Base-by-base conservation (phyloP, 2,329 filamentous ascomycete genomes). In the Aspergillus tanneri region DNA sequence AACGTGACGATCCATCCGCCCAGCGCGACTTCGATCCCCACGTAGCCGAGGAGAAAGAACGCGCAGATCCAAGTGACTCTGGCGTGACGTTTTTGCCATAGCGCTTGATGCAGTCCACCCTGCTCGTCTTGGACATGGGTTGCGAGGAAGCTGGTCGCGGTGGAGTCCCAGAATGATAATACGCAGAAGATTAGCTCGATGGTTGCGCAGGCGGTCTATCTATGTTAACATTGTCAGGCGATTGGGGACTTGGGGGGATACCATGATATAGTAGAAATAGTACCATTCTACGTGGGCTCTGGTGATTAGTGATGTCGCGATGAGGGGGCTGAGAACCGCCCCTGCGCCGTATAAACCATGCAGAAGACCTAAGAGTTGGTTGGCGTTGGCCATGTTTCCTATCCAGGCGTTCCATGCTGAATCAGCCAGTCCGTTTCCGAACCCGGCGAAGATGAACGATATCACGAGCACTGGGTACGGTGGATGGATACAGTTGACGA, bases 1-100 rank as follows among this genome's bases (percentile, higher is more conserved):
- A 95, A 95, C 0, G 85, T 85, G 40, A 89, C 85, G 53, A 95
- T 85, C 88, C 88, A 93, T 12, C 88, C 88, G 16, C 86, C 85
- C 2, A 90, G 73, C 0, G 82, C 83, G 9, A 74, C 72, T 50
- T 95, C 90, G 5, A 82, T 78, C 3, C 90, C 90, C 0, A 92
- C 85, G 60, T 95, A 95, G 7, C 83, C 82, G 3, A 95, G 77
- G 11, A 95, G 72, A 64, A 95, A 95, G 2, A 86, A 51, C 2
- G 88, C 46, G 19, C 49, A 51, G 23, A 54, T 44, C 55, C 55
- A 57, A 9, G 53, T 54, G 11, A 54, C 44, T 5, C 48, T 30
- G 10, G 53, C 55, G 40, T 49, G 50, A 2, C 14, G 48, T 3
- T 34, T 43, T 14, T 34, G 22, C 25, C 53, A 52, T 9, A 57